Base-by-base conservation (phyloP, 176 grass and related monocot species). In the Oryza glumipatula region DNA sequence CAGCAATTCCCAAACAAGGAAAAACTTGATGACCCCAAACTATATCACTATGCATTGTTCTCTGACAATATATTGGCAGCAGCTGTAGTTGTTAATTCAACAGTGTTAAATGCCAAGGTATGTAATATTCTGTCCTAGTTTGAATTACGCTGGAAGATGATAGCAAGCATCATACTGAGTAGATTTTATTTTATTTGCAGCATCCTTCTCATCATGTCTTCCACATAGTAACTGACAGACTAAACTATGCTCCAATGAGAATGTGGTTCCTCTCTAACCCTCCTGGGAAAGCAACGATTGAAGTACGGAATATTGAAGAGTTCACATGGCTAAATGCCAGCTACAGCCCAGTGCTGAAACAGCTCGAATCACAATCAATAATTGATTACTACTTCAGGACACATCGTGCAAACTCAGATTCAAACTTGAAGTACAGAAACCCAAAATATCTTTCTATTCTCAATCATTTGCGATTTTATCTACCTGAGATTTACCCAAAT, bases 231-330 rank as follows among this genome's bases (percentile, higher is more conserved):
- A 98, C 92, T 13, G 95, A 98, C 82, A 88, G 87, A 82, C 86
- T 95, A 66, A 98, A 95, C 83, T 95, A 91, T 30, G 86, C 92
- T 67, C 86, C 95, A 65, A 95, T 98, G 91, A 85, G 84, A 68
- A 98, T 98, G 95, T 98, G 92, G 95, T 98, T 98, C 79, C 76
- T 98, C 49, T 88, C 90, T 72, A 98, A 98, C 22, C 92, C 92
- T 81, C 92, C 92, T 56, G 90, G 89, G 72, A 80, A 95, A 81
- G 87, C 88, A 78, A 89, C 92, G 1, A 88, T 98, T 74, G 78
- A 98, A 73, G 92, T 98, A 13, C 92, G 92, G 73, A 88, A 92
- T 26, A 88, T 98, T 48, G 93, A 88, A 11, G 92, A 93, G 38
- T 98, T 98, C 65, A 93, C 91, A 61, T 98, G 95, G 95, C 77